Base-by-base conservation (phyloP, 1,139 yeast species). In the Yamadazyma dendronema region DNA sequence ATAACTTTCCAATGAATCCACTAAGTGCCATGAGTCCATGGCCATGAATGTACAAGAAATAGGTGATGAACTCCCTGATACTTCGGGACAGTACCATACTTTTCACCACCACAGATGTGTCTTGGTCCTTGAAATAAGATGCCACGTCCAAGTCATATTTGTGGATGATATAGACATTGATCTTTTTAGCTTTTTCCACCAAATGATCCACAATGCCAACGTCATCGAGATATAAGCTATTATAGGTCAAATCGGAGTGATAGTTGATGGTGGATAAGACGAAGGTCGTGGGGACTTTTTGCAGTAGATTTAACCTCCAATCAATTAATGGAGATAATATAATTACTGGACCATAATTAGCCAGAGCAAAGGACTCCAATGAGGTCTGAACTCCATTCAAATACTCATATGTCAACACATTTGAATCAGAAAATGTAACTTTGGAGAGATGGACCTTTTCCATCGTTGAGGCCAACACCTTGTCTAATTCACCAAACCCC, bases 121-220 rank as follows among this genome's bases (percentile, higher is more conserved):
- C 9, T 14, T 26, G 17, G 11, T 14, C 17, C 5, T 16, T 6
- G 17, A 26, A 26, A 7, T 5, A 14, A 11, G 16, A 16, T 11
- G 6, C 10, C 6, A 26, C 7, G 6, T 26, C 29, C 9, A 26
- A 7, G n/a, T 14, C 11, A n/a, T 6, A 26, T 11, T 36, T 35
- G 33, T 59, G 62, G 19, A 65, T 32, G 10, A 65, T 36, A 33
- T 56, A 62, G 2, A 79, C 41, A 36, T 69, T 65, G 10, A 79
- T 33, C 2, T 63, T 53, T 15, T 63, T 58, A 0, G 83, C 82
- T 30, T 67, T 59, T 36, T 62, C 61, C 10, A 79, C 63, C 9
- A 77, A 48, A 15, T 81, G 82, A 49, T 81, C 78, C 9, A 67
- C 61, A 38, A 68, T 67, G 28, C 56, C 52, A 2, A 77, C 50